Conservation (phyloP, 495 filamentous ascomycete genomes). For the Penicillium paradoxum region DNA sequence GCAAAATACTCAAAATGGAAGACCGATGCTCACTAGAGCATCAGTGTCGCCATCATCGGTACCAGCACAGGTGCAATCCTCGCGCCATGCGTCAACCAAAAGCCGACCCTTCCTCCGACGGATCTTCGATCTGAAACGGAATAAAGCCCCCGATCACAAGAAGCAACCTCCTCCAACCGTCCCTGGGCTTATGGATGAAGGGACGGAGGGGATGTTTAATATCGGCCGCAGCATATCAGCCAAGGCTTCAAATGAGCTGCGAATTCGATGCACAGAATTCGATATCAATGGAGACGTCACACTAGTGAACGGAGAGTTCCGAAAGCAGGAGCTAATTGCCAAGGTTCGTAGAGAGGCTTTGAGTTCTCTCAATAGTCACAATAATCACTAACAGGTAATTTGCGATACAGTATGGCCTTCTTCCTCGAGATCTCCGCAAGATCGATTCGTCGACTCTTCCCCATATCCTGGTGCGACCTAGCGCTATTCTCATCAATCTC, state of each 20-base stretch:
- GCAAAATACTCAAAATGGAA: slow-evolving; percentile 5
- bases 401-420: slow-evolving; percentile 72
- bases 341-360: slow-evolving; percentile 58
- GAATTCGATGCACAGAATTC: slow-evolving; percentile 89
- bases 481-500: slow-evolving; percentile 90
- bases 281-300: slow-evolving; percentile 91
- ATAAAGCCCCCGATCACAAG: slow-evolving; percentile 25
- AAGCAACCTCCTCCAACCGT: slow-evolving; percentile 12
- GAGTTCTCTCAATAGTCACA: background rate
- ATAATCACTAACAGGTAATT: background rate
- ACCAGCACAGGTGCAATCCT: slow-evolving; percentile 9
- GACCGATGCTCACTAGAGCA: slow-evolving; percentile 6
- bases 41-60: background rate
- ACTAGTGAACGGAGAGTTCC: slow-evolving; percentile 92
- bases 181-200: slow-evolving; percentile 34
- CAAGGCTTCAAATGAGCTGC: slow-evolving; percentile 73
- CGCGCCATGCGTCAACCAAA: slow-evolving; percentile 39
- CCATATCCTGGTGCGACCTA: slow-evolving; percentile 90
- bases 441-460: slow-evolving; percentile 98
- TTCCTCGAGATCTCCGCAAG: slow-evolving; percentile 93
- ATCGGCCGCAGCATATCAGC: slow-evolving; percentile 58
- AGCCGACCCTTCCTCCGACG: slow-evolving; percentile 50
- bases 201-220: slow-evolving; percentile 36
- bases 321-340: slow-evolving; percentile 92
- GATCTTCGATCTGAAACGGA: slow-evolving; percentile 46